phyloP scores from a whole-genome alignment of 495 filamentous ascomycete species.

The Penicillium pancosmium region DNA sequence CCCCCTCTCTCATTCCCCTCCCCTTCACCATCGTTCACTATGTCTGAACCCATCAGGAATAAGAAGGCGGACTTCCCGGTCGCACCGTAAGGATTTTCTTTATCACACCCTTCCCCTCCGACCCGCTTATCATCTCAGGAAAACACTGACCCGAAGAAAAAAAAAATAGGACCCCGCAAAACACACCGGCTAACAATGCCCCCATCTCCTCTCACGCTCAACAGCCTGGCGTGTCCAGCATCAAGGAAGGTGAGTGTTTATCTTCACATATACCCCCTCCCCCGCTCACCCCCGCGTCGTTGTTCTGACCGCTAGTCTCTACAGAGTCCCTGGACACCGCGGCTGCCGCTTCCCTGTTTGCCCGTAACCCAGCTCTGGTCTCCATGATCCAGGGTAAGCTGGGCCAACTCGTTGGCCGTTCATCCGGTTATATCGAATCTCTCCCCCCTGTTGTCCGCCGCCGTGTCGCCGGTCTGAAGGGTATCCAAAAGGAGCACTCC shows the following conservation, averaged over 20 bases:
- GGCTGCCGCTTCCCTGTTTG: constrained; percentile 86
- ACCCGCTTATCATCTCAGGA: constrained; percentile 23
- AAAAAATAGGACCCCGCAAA: constrained; percentile 80
- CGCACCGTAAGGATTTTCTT: constrained; percentile 70
- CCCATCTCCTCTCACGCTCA: constrained; percentile 98
- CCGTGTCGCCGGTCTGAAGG: constrained; percentile 92
- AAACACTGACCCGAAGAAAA: constrained; percentile 26
- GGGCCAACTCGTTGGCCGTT: constrained; percentile 87
- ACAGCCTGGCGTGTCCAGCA: constrained; percentile 90
- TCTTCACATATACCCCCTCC: background rate
- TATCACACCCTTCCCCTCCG: constrained; percentile 11
- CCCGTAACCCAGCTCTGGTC: constrained; percentile 88
- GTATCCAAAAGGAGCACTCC: constrained; percentile 97
- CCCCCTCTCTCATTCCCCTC: constrained; percentile 19
- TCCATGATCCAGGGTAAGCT: constrained; percentile 98
- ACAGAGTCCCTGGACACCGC: constrained; percentile 89
- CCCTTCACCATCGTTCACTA: constrained; percentile 41
- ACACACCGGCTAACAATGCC: constrained; percentile 90
- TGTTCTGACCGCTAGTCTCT: constrained; percentile 18
- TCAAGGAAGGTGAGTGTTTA: constrained; percentile 83
- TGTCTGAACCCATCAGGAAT: constrained; percentile 91
- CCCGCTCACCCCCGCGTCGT: constrained; percentile 2
- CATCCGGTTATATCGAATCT: constrained; percentile 97
- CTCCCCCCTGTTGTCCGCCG: constrained; percentile 85
- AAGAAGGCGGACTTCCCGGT: constrained; percentile 81